A percentile compares a stretch with the other conserved stretches of the same genome.
phyloP scores from a whole-genome alignment of 2,329 filamentous ascomycete species.

The Pseudocercospora ulei region DNA sequence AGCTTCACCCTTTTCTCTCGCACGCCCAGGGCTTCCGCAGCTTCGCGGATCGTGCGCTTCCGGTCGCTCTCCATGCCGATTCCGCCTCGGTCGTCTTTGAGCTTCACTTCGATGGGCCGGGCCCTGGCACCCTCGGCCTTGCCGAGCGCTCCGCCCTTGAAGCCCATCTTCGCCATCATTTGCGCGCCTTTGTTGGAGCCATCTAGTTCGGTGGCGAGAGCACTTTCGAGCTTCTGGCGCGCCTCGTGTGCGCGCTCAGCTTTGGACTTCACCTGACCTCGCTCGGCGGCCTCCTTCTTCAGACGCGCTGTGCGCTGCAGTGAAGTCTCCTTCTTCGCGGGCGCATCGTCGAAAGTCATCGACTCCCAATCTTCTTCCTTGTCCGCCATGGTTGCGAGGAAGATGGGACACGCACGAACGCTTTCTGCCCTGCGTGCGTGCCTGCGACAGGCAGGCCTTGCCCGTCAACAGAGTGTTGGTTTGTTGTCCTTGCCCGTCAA shows the following conservation, averaged over 20 bases:
- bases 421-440: too few species aligned
- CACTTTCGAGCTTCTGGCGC: constrained; percentile 60
- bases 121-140: constrained; percentile 46
- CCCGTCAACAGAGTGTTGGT: neutral
- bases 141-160: constrained; percentile 66
- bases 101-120: constrained; percentile 64
- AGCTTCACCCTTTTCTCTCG: constrained; percentile 53
- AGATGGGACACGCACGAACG: too few species aligned
- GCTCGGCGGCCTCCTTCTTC: constrained; percentile 52
- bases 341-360: constrained; percentile 69
- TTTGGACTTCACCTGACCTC: constrained; percentile 62
- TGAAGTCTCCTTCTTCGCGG: constrained; percentile 49
- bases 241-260: constrained; percentile 69
- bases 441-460: constrained; percentile 14
- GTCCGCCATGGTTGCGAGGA: constrained; percentile 18
- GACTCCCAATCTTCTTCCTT: constrained; percentile 92
- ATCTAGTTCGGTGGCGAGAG: constrained; percentile 62
- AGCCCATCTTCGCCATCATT: constrained; percentile 97
- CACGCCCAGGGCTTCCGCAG: constrained; percentile 43
- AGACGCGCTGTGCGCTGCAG: constrained; percentile 50
- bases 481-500: neutral
- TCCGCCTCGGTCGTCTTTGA: constrained; percentile 72
- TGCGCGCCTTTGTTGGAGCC: constrained; percentile 72
- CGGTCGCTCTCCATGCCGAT: constrained; percentile 76
- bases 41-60: constrained; percentile 59